A percentile compares a stretch with the other conserved stretches of the same genome.
phyloP scores from a whole-genome alignment of 2,329 filamentous ascomycete species.

The Cryphonectria japonica region DNA sequence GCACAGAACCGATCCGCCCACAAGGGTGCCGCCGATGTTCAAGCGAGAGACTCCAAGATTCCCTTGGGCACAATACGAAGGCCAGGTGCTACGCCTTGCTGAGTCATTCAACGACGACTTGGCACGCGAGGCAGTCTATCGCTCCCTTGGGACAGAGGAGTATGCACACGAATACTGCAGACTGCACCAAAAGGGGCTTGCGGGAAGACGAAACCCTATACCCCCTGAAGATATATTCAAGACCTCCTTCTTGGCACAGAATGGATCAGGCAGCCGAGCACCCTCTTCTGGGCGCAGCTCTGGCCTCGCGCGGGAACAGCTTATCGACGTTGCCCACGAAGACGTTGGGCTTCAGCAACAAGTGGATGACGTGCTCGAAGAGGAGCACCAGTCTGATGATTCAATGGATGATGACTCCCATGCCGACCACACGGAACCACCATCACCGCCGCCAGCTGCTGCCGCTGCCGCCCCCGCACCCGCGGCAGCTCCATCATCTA shows the following conservation, averaged over 20 bases:
- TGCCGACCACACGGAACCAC: constrained; percentile 23
- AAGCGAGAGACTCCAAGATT: constrained; percentile 50
- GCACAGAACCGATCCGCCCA: constrained; percentile 60
- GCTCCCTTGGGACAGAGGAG: constrained; percentile 69
- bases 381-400: constrained; percentile 34
- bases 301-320: constrained; percentile 33
- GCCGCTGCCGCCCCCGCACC: constrained; percentile 6
- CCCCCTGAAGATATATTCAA: constrained; percentile 60
- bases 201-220: constrained; percentile 68
- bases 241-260: constrained; percentile 38
- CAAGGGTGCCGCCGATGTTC: constrained; percentile 43
- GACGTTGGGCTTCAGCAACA: constrained; percentile 35
- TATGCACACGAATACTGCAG: constrained; percentile 76
- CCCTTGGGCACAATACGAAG: constrained; percentile 47
- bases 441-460: constrained; percentile 17
- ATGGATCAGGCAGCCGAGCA: constrained; percentile 32
- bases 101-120: constrained; percentile 63
- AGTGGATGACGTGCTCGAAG: constrained; percentile 32
- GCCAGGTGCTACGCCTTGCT: constrained; percentile 36
- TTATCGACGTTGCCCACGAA: constrained; percentile 38
- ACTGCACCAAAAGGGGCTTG: constrained; percentile 60
- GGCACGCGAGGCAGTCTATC: constrained; percentile 78
- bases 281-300: constrained; percentile 26
- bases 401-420: constrained; percentile 34
- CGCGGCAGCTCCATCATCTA: constrained; percentile 31